Evolutionary conservation across 192 early-diverging fungal genomes (phyloP).

Genomic region (Dissophora globulifera): DNA sequence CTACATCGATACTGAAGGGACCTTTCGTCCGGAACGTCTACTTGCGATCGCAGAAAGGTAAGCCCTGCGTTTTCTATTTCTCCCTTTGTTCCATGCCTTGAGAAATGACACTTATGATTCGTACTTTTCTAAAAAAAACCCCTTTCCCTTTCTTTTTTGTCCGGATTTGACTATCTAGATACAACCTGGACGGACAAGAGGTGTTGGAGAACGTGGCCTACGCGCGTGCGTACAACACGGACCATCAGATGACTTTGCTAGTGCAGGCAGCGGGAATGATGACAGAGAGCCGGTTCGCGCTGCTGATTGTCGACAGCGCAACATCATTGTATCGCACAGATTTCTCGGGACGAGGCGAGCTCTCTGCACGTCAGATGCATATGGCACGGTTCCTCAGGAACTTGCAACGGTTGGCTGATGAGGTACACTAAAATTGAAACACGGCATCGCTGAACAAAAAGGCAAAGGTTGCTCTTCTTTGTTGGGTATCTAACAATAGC

Average conservation of each 20-base stretch:
- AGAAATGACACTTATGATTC: too few species aligned
- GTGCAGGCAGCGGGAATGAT: conserved; percentile 91
- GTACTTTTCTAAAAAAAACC: too few species aligned
- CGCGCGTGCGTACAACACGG: conserved; percentile 95
- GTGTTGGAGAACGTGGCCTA: conserved; percentile 94
- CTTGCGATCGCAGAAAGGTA: conserved; percentile 87
- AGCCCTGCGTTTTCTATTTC: too few species aligned
- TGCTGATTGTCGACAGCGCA: conserved; percentile 93
- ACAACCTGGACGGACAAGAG: conserved; percentile 80
- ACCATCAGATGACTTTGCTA: conserved; percentile 91
- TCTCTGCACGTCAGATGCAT: conserved; percentile 95
- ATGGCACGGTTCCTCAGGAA: conserved; percentile 89
- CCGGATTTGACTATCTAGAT: conserved; percentile 5
- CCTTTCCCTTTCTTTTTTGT: background rate
- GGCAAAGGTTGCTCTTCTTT: too few species aligned
- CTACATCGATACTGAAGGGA: conserved; percentile 98
- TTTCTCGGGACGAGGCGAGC: conserved; percentile 94
- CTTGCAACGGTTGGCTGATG: conserved; percentile 90
- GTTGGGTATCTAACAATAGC: too few species aligned
- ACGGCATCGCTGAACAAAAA: too few species aligned
- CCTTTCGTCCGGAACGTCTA: conserved; percentile 92
- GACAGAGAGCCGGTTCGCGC: conserved; percentile 82
- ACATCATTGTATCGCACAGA: conserved; percentile 97
- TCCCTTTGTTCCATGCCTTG: too few species aligned
- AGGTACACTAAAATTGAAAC: conserved; percentile 59